A percentile compares a stretch with the other conserved stretches of the same genome.
phyloP scores from a whole-genome alignment of 1,139 yeast genomes.

The Blastobotrys buckinghamii region DNA sequence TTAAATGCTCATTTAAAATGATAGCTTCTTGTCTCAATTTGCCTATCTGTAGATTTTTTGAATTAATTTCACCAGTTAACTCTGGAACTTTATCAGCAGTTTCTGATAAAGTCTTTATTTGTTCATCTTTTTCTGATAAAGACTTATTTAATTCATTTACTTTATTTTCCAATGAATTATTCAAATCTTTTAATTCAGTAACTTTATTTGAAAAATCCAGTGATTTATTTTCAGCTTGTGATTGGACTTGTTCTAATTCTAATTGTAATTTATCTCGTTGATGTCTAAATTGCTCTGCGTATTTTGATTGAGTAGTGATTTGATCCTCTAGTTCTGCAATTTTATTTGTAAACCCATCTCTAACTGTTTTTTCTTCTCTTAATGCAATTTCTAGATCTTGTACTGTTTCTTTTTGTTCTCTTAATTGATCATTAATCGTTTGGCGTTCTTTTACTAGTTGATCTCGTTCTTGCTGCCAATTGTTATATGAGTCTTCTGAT shows the following conservation, averaged over 20 bases:
- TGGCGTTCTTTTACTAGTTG: conserved; percentile 25
- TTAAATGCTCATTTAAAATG: conserved; percentile 87
- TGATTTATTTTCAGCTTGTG: conserved; percentile 20
- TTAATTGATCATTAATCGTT: conserved; percentile 24
- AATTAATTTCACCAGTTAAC: conserved; percentile 41
- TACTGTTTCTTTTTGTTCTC: conserved; percentile 37
- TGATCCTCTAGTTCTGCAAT: conserved; percentile 46
- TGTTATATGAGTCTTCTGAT: conserved; percentile 39
- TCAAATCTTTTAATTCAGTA: conserved; percentile 30
- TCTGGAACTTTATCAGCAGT: conserved; percentile 19
- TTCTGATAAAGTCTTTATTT: neutral
- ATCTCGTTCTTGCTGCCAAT: conserved; percentile 42
- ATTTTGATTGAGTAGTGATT: conserved; percentile 26
- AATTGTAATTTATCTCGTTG: conserved; percentile 22
- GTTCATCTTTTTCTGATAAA: neutral
- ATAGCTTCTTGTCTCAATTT: conserved; percentile 93
- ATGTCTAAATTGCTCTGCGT: conserved; percentile 22
- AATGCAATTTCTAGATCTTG: conserved; percentile 38
- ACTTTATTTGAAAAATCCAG: conserved; percentile 17
- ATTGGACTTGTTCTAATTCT: conserved; percentile 17
- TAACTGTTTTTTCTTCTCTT: conserved; percentile 29
- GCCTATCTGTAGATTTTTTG: conserved; percentile 75
- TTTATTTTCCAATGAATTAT: conserved; percentile 23
- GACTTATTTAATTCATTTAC: conserved; percentile 21
- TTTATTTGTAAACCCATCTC: conserved; percentile 29